Evolutionary conservation across 2,329 filamentous ascomycete species (phyloP), one percentile per base, ranked within the genome.

Genomic region (Pestalotiopsis sp.): DNA sequence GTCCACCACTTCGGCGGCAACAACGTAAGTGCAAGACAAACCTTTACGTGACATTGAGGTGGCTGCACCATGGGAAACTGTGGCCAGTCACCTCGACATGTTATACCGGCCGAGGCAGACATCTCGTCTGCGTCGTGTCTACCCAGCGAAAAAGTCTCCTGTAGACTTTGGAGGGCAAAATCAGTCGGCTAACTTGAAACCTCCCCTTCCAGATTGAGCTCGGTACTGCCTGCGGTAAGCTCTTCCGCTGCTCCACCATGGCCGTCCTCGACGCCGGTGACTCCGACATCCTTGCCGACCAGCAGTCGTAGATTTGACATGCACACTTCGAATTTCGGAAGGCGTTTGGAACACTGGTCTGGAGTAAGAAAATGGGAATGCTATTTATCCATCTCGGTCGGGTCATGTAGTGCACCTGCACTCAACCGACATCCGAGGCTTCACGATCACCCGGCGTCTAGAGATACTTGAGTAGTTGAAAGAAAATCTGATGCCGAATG

Each of bases 1-100:
- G 95, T 98, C 79, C 95, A 98, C 89, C 96, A 99, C 89, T 98
- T 98, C 87, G 89, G 89, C 76, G 96, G 96, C 79, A 97, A 97
- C 91, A 98, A 98, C 90, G 95, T 98, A 91, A 92, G 95, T 94
- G 57, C 66, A 35, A 48, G 35, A 58, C 68, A 70, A 66, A 35
- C 40, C 44, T 65, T 52, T 22, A 59, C 64, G 66, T 38, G 30
- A 39, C 56, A 39, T 44, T 66, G 40, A 26, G 64, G 3, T 14
- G 56, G 24, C 22, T 22, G 20, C 38, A 61, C 59, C 35, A 17
- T 24, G n/a, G 39, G 20, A 44, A 66, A 26, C 66, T 67, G 67
- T 44, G 58, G 17, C 67, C 63, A 60, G 52, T 52, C 20, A 48
- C 26, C 52, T 59, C 13, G 24, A 52, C 26, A 14, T 38, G 22